Base-by-base conservation (phyloP, 805 yeast genomes). In the Suhomyces sp. region DNA sequence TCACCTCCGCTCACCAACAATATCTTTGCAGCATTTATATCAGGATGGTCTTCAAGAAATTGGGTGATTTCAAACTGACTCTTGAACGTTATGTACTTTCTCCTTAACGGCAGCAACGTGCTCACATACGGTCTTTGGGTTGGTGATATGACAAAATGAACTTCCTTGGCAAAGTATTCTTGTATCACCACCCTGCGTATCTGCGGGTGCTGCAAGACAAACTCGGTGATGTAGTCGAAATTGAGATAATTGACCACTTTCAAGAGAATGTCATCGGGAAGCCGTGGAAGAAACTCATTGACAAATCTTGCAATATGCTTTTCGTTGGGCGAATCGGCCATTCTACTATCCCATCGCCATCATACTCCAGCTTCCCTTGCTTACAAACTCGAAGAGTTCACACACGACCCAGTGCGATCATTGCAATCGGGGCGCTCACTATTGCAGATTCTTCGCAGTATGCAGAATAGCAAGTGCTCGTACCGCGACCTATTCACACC, bases 81-180 rank as follows among this genome's bases (percentile, higher is more conserved):
- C 25, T 52, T 53, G 21, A 72, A 59, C 19, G 52, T 49, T 20
- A 52, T 33, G 10, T 48, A 51, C 35, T 35, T 46, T 21, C 54
- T 47, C n/a, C 52, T 53, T 9, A 24, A 39, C 6, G 43, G 44
- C 29, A 49, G 50, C 12, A 51, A 17, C 3, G 52, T n/a, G 5
- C 51, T 44, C 20, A 44, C 49, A 31, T 53, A 56, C 2, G 67
- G 70, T 10, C 68, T 50, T 17, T 57, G 58, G 1, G 68, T 59
- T 2, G 76, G 76, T 8, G 69, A 57, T 9, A 72, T 55, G 2
- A 69, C 57, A 24, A 72, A 65, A 49, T 71, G 76, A 6, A 72
- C 22, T 39, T 72, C 76, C 43, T 62, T 60, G 47, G 57, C 33
- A 57, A 60, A 73, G 55, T 60, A 68, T 15, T 59, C 59, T 4